Conservation (phyloP, 257 asterid genomes). For the Solanum bulbocastanum region DNA sequence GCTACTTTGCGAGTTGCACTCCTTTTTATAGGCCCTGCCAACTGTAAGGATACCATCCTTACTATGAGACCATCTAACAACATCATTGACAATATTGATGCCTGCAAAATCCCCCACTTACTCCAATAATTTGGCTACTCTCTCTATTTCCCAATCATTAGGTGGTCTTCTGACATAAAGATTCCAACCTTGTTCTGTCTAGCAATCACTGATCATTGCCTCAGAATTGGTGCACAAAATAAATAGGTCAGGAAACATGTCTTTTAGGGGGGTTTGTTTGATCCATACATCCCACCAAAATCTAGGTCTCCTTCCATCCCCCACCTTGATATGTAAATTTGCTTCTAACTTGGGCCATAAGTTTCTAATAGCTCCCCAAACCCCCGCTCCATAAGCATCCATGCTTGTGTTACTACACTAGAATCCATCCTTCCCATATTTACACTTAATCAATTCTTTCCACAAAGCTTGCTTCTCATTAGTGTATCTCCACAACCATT, state of each 20-base stretch:
- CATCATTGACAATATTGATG: not conserved
- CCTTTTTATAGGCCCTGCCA: not conserved
- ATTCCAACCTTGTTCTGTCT: not conserved
- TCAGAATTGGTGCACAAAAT: not conserved
- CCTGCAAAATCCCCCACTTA: not conserved
- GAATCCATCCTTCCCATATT: not conserved
- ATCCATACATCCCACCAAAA: not conserved
- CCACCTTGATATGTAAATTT: not conserved
- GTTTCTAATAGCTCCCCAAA: not conserved
- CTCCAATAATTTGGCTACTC: not conserved
- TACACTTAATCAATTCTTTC: no score
- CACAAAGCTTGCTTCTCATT: no score
- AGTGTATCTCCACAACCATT: no score
- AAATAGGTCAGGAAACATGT: not conserved
- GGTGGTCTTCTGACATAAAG: no score
- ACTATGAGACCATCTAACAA: not conserved
- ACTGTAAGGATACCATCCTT: not conserved
- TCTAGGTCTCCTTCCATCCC: not conserved
- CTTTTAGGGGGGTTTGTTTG: not conserved
- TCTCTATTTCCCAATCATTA: no score
- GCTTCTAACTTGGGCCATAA: not conserved
- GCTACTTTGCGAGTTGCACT: not conserved
- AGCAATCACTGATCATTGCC: not conserved
- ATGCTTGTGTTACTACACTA: not conserved
- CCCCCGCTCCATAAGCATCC: not conserved